phyloP scores from a whole-genome alignment of 106 monocot species.

The Hemerocallis citrina region DNA sequence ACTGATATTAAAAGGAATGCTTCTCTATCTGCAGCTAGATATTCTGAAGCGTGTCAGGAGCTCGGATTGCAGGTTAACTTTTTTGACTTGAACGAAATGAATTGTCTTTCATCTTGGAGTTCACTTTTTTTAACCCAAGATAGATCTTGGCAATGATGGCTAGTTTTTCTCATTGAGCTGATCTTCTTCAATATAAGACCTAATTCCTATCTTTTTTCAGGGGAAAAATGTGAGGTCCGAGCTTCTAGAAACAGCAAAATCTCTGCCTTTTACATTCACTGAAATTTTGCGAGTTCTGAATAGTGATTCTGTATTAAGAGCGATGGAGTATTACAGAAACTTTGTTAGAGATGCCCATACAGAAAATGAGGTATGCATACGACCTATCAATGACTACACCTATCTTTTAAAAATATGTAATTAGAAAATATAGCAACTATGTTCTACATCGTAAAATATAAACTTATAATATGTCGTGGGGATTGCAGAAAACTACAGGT shows the following conservation, averaged over 20 bases:
- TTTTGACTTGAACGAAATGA: not conserved
- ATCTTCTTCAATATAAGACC: no score
- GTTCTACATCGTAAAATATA: not conserved
- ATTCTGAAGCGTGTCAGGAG: constrained; percentile 81
- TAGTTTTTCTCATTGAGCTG: no score
- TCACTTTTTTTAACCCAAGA: not conserved
- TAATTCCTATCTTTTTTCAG: constrained; percentile 26
- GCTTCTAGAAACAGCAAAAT: constrained; percentile 83
- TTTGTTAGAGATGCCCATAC: constrained; percentile 92
- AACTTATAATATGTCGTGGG: constrained; percentile 3
- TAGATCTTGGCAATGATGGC: not conserved
- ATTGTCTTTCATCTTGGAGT: not conserved
- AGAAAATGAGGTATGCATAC: constrained; percentile 56
- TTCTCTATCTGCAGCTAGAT: constrained; percentile 82
- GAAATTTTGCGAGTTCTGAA: constrained; percentile 63
- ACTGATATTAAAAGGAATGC: constrained; percentile 86
- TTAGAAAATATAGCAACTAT: not conserved
- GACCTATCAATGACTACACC: not conserved
- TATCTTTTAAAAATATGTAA: not conserved
- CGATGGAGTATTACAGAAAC: constrained; percentile 84
- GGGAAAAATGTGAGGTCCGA: constrained; percentile 80
- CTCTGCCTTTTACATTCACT: constrained; percentile 68
- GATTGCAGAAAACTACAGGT: constrained; percentile 44
- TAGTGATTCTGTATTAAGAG: constrained; percentile 44
- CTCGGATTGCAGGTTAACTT: constrained; percentile 72